Evolutionary conservation across 129 eudicot genomes (phyloP), one percentile per base, ranked within the genome.

Genomic region (Erigeron canadensis): DNA sequence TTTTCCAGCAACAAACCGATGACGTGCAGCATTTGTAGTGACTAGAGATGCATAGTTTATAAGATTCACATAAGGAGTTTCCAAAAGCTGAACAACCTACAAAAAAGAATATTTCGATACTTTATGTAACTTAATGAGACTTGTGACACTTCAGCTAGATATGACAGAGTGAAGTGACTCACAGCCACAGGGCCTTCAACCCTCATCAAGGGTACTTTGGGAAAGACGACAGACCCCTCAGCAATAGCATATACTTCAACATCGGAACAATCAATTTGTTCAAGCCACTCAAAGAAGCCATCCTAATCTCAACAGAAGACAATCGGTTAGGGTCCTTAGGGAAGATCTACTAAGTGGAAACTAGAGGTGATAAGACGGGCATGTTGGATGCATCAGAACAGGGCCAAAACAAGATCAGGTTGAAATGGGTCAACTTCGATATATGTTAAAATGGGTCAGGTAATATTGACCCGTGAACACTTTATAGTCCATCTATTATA

Each of bases 181-280:
- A 93, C 98, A 43, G 95, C 91, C 37, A 89, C 89, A 40, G 98
- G 96, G 23, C 98, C 98, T 86, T 89, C 98, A 79, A 93, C 81
- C 83, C 96, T 85, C 91, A 93, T 81, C 81, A 93, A 81, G 50
- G 96, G 96, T 10, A 93, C 85, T 82, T 86, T 89, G 12, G 98
- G 98, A 69, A 93, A 93, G 48, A 93, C 98, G 65, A 89, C 89
- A 7, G 86, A 83, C 21, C 98, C 98, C 79, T 93, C 98, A 19
- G 92, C 53, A 67, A 93, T 81, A 34, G 98, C 86, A 74, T 93
- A 81, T 11, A 93, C 88, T 83, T 89, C 96, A 82, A 93, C 83
- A 70, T 93, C 96, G 9, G 98, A 89, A 65, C 96, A 89, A 75
- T 93, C 98, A 21, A 93, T 50, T 60, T 87, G 85, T 65, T 95